Base-by-base conservation (phyloP, 352 stramenopile species). In the Albugo candida region DNA sequence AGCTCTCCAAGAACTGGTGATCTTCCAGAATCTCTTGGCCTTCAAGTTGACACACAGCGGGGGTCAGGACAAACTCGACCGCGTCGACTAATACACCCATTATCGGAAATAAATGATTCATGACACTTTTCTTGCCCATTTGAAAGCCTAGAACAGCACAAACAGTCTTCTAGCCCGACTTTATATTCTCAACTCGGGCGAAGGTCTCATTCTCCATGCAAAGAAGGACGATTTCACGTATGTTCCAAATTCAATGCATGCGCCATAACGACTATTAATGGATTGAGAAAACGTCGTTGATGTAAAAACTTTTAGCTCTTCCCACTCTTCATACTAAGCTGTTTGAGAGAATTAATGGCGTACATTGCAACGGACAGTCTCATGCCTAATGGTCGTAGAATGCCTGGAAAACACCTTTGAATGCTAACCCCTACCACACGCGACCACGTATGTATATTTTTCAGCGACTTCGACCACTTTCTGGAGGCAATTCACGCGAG, bases 291-390 rank as follows among this genome's bases (percentile, higher is more conserved):
- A 24, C 97, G 62, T 12, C 94, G 66, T 65, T 99, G 96, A 58
- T 99, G 99, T 97, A 56, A 98, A 99, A 52, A 97, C 92, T 40
- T 87, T 85, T 11, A 98, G 74, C 55, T 99, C 96, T 19, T 95
- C 82, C 53, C 97, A 97, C 55, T 98, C 92, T 99, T 98, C 60
- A 98, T 94, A 51, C 94, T 98, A 14, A 99, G 70, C 67, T 99
- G 96, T 36, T 95, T 94, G 17, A 99, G 70, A 17, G 93, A 97
- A 64, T 99, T 95, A 41, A 99, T 97, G 1, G 95, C 93, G 59
- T 97, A 99, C 78, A 98, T 97, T 41, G 93, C 95, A 18, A 99
- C 82, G 45, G 91, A 89, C 36, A 94, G 69, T 55, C 98, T 97
- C 39, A 48, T 88, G 97, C 13, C 94, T 95, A 27, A 98, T 95